Base-by-base conservation (phyloP, 768 basidiomycete genomes). In the Epithele typhae region DNA sequence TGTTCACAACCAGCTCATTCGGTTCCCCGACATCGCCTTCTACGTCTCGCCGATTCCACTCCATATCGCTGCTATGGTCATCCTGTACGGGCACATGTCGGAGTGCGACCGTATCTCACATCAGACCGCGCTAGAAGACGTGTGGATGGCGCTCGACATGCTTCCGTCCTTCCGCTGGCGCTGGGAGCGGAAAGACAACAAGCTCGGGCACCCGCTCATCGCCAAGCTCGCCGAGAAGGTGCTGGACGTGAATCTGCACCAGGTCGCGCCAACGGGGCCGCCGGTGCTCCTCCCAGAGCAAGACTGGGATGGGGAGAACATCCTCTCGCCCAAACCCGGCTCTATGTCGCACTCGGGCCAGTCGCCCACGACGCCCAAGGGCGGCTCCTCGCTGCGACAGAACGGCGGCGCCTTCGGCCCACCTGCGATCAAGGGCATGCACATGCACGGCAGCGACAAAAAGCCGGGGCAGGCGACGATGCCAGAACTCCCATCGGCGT, bases 51-150 rank as follows among this genome's bases (percentile, higher is more conserved):
- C 90, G 2, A 89, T 88, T 48, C 90, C 90, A 12, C 73, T 92
- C 17, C 90, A 92, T 64, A 90, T 92, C 44, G 85, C 89, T 0
- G 90, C 90, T 6, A 91, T 92, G 89, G 87, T 92, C 48, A 91
- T 92, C 49, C 74, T 92, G 17, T 92, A 84, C 60, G 90, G 90
- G 1, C 86, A 86, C 58, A 89, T 90, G 77, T 87, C 84, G 6
- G 78, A 79, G 43, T 86, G 84, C 49, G 79, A 87, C 22, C 76
- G 75, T 34, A 73, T 90, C 22, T 65, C 83, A 2, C 74, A 72
- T 33, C 71, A 81, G 46, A 77, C 79, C 32, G 87, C 84, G 32
- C 69, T 87, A 23, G 85, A 91, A 64, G 90, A 92, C 57, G 77
- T 92, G 30, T 87, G 85, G 81, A 78, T 88, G 63, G 90, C 90